Evolutionary conservation across 1,284 basidiomycete genomes (phyloP).

Genomic region (Boletus sp.): DNA sequence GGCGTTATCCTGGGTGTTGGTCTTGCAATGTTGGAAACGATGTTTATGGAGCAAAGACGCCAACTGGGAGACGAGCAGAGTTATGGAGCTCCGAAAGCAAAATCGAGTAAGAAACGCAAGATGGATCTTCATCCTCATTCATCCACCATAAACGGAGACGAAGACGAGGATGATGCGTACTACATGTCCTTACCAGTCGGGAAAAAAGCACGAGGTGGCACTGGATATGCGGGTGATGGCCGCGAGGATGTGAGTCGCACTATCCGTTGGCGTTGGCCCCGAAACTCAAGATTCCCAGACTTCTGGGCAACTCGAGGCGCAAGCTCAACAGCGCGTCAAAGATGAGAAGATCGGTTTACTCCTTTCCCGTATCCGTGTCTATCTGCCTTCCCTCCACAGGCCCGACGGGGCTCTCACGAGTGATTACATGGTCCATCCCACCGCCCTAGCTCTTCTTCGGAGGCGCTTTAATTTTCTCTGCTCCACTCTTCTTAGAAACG

Average conservation of each 20-base stretch:
- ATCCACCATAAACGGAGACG: conserved; percentile 37
- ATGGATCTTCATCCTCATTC: conserved; percentile 34
- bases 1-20: conserved; percentile 84
- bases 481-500: conserved; percentile 80
- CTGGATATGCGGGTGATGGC: conserved; percentile 77
- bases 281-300: conserved; percentile 42
- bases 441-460: conserved; percentile 82
- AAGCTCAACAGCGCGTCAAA: conserved; percentile 62
- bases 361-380: conserved; percentile 67
- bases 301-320: conserved; percentile 73
- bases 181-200: conserved; percentile 42
- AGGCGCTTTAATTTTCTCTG: conserved; percentile 84
- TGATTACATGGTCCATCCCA: conserved; percentile 86
- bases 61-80: conserved; percentile 36
- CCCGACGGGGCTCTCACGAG: conserved; percentile 69
- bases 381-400: conserved; percentile 75
- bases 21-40: conserved; percentile 71
- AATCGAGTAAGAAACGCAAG: conserved; percentile 52
- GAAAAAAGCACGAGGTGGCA: conserved; percentile 70
- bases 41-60: conserved; percentile 57
- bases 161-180: conserved; percentile 56
- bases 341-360: conserved; percentile 69
- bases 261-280: neutral
- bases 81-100: conserved; percentile 35
- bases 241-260: conserved; percentile 72